phyloP scores from a whole-genome alignment of 1,139 yeast genomes.

The Starmera stellimalicola region DNA sequence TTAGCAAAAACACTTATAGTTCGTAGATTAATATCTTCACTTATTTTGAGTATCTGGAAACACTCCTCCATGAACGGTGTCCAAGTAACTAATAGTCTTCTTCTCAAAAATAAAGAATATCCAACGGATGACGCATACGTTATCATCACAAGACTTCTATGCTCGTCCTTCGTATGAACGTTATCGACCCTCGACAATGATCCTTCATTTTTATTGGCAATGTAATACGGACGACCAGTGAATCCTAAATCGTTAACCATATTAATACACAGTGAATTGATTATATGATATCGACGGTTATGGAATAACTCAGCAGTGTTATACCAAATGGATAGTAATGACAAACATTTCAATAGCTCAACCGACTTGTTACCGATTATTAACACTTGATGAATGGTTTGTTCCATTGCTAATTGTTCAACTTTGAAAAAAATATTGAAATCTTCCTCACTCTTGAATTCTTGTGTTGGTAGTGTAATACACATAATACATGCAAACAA shows the following conservation, averaged over 20 bases:
- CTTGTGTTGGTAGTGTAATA: slow-evolving; percentile 39
- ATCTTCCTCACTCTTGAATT: slow-evolving; percentile 17
- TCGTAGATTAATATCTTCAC: slow-evolving; percentile 23
- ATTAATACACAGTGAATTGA: slow-evolving; percentile 57
- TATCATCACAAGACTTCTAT: slow-evolving; percentile 35
- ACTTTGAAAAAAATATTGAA: slow-evolving; percentile 33
- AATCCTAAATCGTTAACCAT: slow-evolving; percentile 72
- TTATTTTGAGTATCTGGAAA: slow-evolving; percentile 36
- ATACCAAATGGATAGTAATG: slow-evolving; percentile 67
- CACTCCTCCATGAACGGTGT: slow-evolving; percentile 44
- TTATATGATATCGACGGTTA: slow-evolving; percentile 66
- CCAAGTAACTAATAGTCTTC: slow-evolving; percentile 47
- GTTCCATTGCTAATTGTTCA: slow-evolving; percentile 50
- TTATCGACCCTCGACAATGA: slow-evolving; percentile 20
- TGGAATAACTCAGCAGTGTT: slow-evolving; percentile 76
- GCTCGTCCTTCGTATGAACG: slow-evolving; percentile 27
- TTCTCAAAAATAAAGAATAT: slow-evolving; percentile 42
- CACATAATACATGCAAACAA: slow-evolving; percentile 60
- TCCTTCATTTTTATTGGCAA: slow-evolving; percentile 30
- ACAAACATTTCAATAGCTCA: slow-evolving; percentile 54
- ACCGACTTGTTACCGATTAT: slow-evolving; percentile 64
- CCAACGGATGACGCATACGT: slow-evolving; percentile 44
- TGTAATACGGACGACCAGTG: slow-evolving; percentile 38
- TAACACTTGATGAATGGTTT: slow-evolving; percentile 54
- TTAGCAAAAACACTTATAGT: slow-evolving; percentile 52